phyloP scores from a whole-genome alignment of 2,329 filamentous ascomycete genomes.

The Aspergillus aculeatinus region DNA sequence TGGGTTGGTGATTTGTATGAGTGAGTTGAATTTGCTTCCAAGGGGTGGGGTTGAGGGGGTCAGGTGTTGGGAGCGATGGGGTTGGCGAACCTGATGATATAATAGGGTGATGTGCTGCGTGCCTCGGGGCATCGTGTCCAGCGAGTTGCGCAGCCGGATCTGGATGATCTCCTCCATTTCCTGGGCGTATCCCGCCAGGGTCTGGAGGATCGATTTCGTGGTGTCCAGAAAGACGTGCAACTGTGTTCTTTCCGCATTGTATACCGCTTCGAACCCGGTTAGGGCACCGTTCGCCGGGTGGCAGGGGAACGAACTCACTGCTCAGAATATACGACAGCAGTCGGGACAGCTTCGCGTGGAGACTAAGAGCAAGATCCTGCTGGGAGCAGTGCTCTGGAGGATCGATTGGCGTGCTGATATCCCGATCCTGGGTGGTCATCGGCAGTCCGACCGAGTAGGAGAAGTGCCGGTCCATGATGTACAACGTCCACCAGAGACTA shows the following conservation, averaged over 20 bases:
- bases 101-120: constrained; percentile 40
- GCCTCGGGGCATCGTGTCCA: constrained; percentile 37
- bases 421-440: constrained; percentile 38
- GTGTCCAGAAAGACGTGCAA: too few species aligned
- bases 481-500: constrained; percentile 37
- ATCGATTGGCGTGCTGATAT: constrained; percentile 38
- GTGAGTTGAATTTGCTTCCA: too few species aligned
- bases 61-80: neutral
- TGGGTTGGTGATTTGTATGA: neutral
- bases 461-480: constrained; percentile 39
- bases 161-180: constrained; percentile 41
- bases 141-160: constrained; percentile 30
- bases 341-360: too few species aligned
- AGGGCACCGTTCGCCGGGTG: too few species aligned
- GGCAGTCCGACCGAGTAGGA: constrained; percentile 42
- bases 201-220: constrained; percentile 30
- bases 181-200: constrained; percentile 38
- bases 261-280: too few species aligned
- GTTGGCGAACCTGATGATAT: constrained; percentile 39
- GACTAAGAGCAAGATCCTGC: too few species aligned
- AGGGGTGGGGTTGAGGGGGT: too few species aligned
- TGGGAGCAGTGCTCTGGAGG: constrained; percentile 24
- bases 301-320: too few species aligned
- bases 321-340: too few species aligned
- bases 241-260: too few species aligned